These are phyloP conservation scores for Dacryopinax primogenitus DNA, from an alignment of 768 basidiomycete species.

Conservation along the genomic window DNA sequence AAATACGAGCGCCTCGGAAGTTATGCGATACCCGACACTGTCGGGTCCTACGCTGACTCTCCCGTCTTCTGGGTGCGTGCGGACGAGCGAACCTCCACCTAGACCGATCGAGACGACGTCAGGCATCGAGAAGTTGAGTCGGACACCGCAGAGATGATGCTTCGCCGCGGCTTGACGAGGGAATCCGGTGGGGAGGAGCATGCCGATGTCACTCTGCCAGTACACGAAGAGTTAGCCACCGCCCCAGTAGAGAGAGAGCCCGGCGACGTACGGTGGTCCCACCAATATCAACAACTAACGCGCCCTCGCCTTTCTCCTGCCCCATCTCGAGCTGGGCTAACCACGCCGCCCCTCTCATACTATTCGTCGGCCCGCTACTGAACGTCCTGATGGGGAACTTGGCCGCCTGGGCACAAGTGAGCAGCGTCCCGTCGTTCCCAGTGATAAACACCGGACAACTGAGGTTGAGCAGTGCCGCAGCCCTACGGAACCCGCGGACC, in stretches of 20 bases:
- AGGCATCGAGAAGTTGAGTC: conserved; percentile 21
- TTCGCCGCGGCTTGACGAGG: conserved; percentile 20
- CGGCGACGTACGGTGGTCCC: conserved; percentile 36
- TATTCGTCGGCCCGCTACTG: conserved; percentile 50
- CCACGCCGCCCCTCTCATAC: conserved; percentile 55
- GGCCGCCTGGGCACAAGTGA: conserved; percentile 32
- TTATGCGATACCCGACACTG: conserved; percentile 21
- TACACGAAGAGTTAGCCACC: too few species aligned
- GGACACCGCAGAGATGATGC: conserved; percentile 19
- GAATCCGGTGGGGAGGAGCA: conserved; percentile 18
- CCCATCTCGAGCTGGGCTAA: conserved; percentile 34
- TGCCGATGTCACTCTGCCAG: conserved; percentile 21
- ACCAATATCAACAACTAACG: conserved; percentile 50
- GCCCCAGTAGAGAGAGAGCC: too few species aligned
- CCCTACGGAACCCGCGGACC: conserved; percentile 40
- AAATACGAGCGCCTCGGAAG: conserved; percentile 18
- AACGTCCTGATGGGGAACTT: conserved; percentile 51
- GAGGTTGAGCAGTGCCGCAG: conserved; percentile 35
- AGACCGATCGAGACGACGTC: conserved; percentile 21
- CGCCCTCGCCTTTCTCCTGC: conserved; percentile 13
- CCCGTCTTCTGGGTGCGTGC: not conserved
- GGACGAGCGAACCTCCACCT: conserved; percentile 24
- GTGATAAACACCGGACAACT: conserved; percentile 34
- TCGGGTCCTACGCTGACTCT: conserved; percentile 23
- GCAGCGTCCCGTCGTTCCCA: conserved; percentile 24